Evolutionary conservation across 1,284 basidiomycete genomes (phyloP).

Genomic region (Irpex lacteus): DNA sequence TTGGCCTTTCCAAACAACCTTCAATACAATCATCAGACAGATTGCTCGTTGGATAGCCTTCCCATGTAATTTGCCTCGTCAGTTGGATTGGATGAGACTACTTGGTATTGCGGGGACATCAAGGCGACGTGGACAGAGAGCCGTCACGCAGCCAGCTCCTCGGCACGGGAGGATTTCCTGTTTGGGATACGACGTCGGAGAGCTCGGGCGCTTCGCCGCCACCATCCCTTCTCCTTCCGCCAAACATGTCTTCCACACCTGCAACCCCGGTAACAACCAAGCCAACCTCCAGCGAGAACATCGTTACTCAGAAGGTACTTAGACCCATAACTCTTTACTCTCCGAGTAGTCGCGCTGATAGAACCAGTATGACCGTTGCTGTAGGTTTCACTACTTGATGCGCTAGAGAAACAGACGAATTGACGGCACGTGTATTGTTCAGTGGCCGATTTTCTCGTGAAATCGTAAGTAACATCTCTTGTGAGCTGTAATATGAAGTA

Average conservation of each 20-base stretch:
- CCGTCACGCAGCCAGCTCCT: background rate
- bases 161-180: background rate
- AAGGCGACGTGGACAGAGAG: background rate
- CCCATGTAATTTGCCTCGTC: too few relatives aligned
- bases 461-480: slow-evolving; percentile 50
- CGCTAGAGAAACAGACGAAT: slow-evolving; percentile 15
- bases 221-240: slow-evolving; percentile 12
- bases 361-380: slow-evolving; percentile 84
- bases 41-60: too few relatives aligned
- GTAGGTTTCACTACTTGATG: slow-evolving; percentile 49
- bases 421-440: background rate
- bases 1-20: too few relatives aligned
- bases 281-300: slow-evolving; percentile 80
- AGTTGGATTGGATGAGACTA: too few relatives aligned
- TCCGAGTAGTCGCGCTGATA: slow-evolving; percentile 2
- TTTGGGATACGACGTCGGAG: background rate
- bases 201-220: background rate
- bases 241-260: slow-evolving; percentile 40
- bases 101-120: too few relatives aligned
- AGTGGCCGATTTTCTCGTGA: slow-evolving; percentile 81
- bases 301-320: slow-evolving; percentile 78
- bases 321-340: background rate
- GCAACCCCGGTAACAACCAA: slow-evolving; percentile 35
- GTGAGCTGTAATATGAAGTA: background rate
- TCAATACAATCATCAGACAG: too few relatives aligned